Percentiles rank a stretch among this genome's conserved stretches.
Conservation (phyloP, 192 early-diverging fungal genomes). For the Lobulomyces angularis region DNA sequence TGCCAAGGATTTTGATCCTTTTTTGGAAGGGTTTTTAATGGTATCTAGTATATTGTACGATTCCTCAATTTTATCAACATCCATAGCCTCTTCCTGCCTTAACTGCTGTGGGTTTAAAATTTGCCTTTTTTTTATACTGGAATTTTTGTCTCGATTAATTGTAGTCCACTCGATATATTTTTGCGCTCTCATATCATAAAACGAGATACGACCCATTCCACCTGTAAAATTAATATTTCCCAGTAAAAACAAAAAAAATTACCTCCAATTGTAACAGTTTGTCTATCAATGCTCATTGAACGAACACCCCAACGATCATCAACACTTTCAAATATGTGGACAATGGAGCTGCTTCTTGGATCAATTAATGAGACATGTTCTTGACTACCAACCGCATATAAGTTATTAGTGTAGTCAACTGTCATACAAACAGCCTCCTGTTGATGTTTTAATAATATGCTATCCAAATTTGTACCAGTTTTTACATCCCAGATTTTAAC, state of each 20-base stretch:
- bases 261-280: too few species aligned
- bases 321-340: conserved; percentile 34
- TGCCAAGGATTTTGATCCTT: too few species aligned
- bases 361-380: conserved; percentile 28
- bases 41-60: too few species aligned
- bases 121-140: conserved; percentile 1
- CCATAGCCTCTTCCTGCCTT: not conserved
- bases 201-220: conserved; percentile 47
- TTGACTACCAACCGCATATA: conserved; percentile 28
- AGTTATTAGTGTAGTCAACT: conserved; percentile 7
- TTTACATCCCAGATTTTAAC: conserved; percentile 54
- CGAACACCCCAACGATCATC: conserved; percentile 65
- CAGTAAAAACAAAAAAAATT: too few species aligned
- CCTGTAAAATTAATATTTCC: conserved; percentile 48
- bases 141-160: not conserved
- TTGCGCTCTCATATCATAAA: conserved; percentile 47
- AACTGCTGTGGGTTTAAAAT: too few species aligned
- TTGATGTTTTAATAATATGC: conserved; percentile 10
- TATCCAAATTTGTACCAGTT: not conserved
- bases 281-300: conserved; percentile 25
- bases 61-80: conserved; percentile 6
- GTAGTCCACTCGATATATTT: conserved; percentile 34
- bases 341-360: conserved; percentile 18
- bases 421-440: conserved; percentile 19
- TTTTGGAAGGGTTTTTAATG: too few species aligned